These are phyloP conservation scores for Tolypocladium guangdongense DNA, from an alignment of 2,329 filamentous ascomycete genomes.

Conservation along the genomic window DNA sequence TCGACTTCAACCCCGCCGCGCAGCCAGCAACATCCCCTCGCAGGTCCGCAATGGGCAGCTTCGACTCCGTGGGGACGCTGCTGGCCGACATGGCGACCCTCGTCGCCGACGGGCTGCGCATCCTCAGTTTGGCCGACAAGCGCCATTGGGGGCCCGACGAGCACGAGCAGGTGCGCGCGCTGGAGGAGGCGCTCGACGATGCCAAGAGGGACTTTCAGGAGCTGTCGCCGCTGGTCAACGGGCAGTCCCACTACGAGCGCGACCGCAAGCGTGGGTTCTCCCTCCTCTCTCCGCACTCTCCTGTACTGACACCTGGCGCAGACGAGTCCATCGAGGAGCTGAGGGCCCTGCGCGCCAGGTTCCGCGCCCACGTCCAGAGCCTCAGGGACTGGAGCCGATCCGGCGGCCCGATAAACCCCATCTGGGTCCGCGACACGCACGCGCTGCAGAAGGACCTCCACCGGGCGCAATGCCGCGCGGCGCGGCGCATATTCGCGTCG, in stretches of 20 bases:
- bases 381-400: slow-evolving; percentile 44
- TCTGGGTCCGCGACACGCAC: slow-evolving; percentile 44
- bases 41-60: slow-evolving; percentile 21
- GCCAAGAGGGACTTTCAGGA: slow-evolving; percentile 51
- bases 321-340: slow-evolving; percentile 43
- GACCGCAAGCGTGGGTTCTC: slow-evolving; percentile 40
- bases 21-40: neutral
- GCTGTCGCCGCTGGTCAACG: slow-evolving; percentile 42
- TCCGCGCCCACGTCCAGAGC: slow-evolving; percentile 35
- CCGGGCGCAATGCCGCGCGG: slow-evolving; percentile 46
- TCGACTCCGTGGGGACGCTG: slow-evolving; percentile 45
- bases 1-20: neutral
- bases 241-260: slow-evolving; percentile 46
- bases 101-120: slow-evolving; percentile 41
- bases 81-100: slow-evolving; percentile 46
- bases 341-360: slow-evolving; percentile 30
- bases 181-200: slow-evolving; percentile 45
- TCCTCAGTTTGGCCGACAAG: slow-evolving; percentile 46
- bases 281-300: neutral
- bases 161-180: slow-evolving; percentile 44
- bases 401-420: slow-evolving; percentile 43
- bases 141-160: slow-evolving; percentile 47
- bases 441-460: slow-evolving; percentile 40
- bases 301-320: slow-evolving; percentile 12
- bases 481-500: slow-evolving; percentile 42